Base-by-base conservation (phyloP, 345 rosid genomes). In the Salix purpurea region DNA sequence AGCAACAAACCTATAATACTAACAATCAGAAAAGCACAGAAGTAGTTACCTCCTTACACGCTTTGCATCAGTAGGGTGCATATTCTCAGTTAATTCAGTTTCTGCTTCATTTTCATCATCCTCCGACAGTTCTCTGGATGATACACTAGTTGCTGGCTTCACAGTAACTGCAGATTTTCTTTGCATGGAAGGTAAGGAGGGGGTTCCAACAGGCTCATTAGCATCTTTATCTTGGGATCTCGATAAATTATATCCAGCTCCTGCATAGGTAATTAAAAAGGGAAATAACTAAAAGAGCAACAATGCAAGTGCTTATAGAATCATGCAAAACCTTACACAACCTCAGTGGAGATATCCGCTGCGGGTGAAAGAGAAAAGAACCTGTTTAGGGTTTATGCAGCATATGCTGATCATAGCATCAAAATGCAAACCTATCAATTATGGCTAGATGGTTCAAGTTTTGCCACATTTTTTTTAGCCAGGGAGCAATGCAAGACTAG, bases 161-260 rank as follows among this genome's bases (percentile, higher is more conserved):
- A 36, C 23, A 70, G 26, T 13, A 60, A 6, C 65, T 70, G 26
- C 67, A 73, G 83, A 30, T 75, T 86, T 86, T 83, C 81, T 86
- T 79, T 74, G 87, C 42, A 70, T 58, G 60, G 84, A 75, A 73
- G 86, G 69, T 69, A 79, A 28, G 50, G 71, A 80, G 79, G 85
- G 73, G 74, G 80, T 79, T 68, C 75, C 87, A 72, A 69, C 50
- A 26, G 65, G 46, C 75, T 70, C 77, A 69, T 76, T 70, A 62
- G 60, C 83, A 83, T 87, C 88, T 80, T 83, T 84, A 65, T 83
- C 85, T 72, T 67, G 80, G n/a, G 82, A 75, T 70, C 71, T 72
- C 26, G 81, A 72, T 42, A 80, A 70, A 74, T 83, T 83, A 75
- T 68, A 13, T 54, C 73, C 81, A 34, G 73, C 75, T 69, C 83